Conservation (phyloP, 768 basidiomycete species). For the Calocybe indica region DNA sequence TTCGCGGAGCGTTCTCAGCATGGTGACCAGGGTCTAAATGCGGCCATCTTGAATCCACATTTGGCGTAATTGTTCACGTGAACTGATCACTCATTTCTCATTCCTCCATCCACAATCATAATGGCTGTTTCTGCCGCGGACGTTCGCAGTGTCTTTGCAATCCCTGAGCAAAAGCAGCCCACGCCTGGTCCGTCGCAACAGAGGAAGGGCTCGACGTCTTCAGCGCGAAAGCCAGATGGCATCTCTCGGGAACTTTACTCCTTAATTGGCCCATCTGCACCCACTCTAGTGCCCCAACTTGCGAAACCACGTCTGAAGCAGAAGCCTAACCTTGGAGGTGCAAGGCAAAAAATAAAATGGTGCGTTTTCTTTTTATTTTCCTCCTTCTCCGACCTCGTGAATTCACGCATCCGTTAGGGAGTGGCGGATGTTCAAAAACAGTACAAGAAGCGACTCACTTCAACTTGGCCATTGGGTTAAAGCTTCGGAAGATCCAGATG, state of each 20-base stretch:
- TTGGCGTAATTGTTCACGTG: constrained; percentile 7
- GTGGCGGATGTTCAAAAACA: constrained; percentile 67
- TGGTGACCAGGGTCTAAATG: too few species aligned
- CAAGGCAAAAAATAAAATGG: constrained; percentile 64
- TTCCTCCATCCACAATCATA: constrained; percentile 41
- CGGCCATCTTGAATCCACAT: not conserved
- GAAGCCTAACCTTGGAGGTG: constrained; percentile 55
- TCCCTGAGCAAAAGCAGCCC: constrained; percentile 30
- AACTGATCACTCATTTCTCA: constrained; percentile 4
- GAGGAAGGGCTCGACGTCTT: constrained; percentile 35
- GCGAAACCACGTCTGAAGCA: constrained; percentile 83
- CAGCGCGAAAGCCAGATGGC: constrained; percentile 73
- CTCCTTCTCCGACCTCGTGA: not conserved
- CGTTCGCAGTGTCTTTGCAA: constrained; percentile 76
- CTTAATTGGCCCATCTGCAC: constrained; percentile 91
- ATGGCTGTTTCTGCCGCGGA: constrained; percentile 77
- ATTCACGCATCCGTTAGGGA: constrained; percentile 47
- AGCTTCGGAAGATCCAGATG: constrained; percentile 42
- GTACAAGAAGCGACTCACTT: constrained; percentile 61
- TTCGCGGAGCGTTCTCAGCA: too few species aligned
- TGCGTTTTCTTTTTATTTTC: constrained; percentile 17
- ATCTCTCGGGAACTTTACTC: constrained; percentile 91
- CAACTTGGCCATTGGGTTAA: constrained; percentile 83
- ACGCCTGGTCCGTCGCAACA: constrained; percentile 39
- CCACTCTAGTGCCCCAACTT: constrained; percentile 74